phyloP scores from a whole-genome alignment of 768 basidiomycete species.

The Rhizopogon rudus region DNA sequence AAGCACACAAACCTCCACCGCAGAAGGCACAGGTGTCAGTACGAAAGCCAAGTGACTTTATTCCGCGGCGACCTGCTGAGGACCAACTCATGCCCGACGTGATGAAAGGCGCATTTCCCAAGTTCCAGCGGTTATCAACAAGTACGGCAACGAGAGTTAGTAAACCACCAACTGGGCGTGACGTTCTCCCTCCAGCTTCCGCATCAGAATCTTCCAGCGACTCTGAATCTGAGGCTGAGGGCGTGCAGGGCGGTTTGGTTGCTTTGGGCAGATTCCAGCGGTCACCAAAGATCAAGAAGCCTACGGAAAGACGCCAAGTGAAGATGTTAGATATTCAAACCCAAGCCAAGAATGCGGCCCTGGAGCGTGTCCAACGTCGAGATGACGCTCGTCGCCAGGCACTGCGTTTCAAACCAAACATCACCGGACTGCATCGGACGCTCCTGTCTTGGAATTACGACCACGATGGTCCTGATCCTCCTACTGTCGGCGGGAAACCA shows the following conservation, averaged over 20 bases:
- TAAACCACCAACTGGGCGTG: conserved; percentile 19
- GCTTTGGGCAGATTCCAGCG: conserved; percentile 57
- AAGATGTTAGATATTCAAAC: conserved; percentile 56
- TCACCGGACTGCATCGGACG: conserved; percentile 68
- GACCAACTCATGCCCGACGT: conserved; percentile 31
- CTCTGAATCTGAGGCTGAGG: conserved; percentile 44
- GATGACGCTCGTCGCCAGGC: conserved; percentile 58
- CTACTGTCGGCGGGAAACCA: conserved; percentile 35
- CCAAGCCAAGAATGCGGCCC: conserved; percentile 34
- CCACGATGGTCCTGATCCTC: conserved; percentile 58
- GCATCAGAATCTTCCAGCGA: conserved; percentile 38
- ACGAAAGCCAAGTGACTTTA: neutral
- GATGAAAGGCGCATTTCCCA: conserved; percentile 32
- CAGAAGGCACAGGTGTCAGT: conserved; percentile 17
- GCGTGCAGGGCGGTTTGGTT: conserved; percentile 40
- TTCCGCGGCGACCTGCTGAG: conserved; percentile 9
- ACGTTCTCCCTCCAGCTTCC: conserved; percentile 4
- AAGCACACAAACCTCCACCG: conserved; percentile 9
- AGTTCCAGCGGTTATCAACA: conserved; percentile 35
- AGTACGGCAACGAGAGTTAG: conserved; percentile 27
- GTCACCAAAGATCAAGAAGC: conserved; percentile 55
- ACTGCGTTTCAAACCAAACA: conserved; percentile 76
- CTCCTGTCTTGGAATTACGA: conserved; percentile 88
- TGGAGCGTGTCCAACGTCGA: conserved; percentile 48
- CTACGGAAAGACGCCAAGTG: conserved; percentile 54